Base-by-base conservation (phyloP, 2,329 filamentous ascomycete species). In the Sclerotinia trifoliorum region DNA sequence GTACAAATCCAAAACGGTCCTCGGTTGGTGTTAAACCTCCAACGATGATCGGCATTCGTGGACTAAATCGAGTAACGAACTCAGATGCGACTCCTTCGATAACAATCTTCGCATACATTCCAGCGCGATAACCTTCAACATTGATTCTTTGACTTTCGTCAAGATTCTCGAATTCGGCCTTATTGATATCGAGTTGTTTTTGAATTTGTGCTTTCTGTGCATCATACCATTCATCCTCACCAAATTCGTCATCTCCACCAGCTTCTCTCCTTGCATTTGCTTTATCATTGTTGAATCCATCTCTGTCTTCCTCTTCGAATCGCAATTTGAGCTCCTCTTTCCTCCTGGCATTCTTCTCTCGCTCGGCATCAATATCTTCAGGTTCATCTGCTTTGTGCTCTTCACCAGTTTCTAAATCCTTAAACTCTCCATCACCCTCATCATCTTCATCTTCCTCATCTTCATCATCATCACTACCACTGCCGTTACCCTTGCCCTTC, bases 141-240 rank as follows among this genome's bases (percentile, higher is more conserved):
- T 90, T 88, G 2, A 90, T 85, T 65, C 95, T 88, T 70, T 96
- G 94, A 55, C 86, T 83, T 71, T 95, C 91, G 77, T 99, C 95
- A 2, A 99, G 86, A 66, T 87, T 86, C 74, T 94, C 92, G 72
- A 96, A 97, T 77, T 98, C 96, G 69, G 92, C 88, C 76, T 93
- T 93, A 81, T 99, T 99, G 86, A 99, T 97, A 76, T 96, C 92
- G 71, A 95, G 86, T 79, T 99, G 95, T 80, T 97, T 97, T 80
- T 97, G 92, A 69, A 99, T 89, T 78, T 91, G 86, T 44, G 95
- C 92, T 81, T 99, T 99, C 78, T 99, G 95, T 39, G 91, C 88
- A 77, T 98, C 95, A 78, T 99, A 99, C 96, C 96, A 99, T 67
- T 99, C 92, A 77, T 99, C 95, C 79, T 99, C 95, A 65, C 94